A percentile compares a stretch with the other conserved stretches of the same genome.
phyloP scores from a whole-genome alignment of 805 yeast genomes.

The Saturnispora hagleri region DNA sequence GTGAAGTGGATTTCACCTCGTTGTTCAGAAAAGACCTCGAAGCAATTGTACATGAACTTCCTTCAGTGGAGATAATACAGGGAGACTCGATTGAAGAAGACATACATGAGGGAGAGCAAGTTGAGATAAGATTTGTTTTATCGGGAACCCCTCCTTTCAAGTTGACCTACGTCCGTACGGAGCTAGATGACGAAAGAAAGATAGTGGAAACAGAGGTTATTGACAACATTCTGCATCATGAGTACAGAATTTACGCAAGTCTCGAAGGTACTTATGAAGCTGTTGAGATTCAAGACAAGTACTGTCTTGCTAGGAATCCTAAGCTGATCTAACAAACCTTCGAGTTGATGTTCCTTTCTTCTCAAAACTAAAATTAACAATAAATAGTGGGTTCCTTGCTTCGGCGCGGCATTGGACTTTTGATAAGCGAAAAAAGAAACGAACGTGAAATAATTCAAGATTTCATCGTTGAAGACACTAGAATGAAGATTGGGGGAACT shows the following conservation, averaged over 20 bases:
- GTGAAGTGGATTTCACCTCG: slow-evolving; percentile 51
- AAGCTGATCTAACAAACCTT: slow-evolving; percentile 2
- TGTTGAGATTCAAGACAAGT: slow-evolving; percentile 76
- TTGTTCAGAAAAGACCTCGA: slow-evolving; percentile 22
- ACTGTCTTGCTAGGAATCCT: slow-evolving; percentile 42
- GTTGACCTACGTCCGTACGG: slow-evolving; percentile 71
- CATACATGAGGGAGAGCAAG: slow-evolving; percentile 91
- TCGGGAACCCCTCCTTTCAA: slow-evolving; percentile 88
- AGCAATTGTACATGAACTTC: slow-evolving; percentile 37
- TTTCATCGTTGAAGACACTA: not conserved
- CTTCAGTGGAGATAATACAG: slow-evolving; percentile 74
- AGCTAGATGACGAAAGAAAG: slow-evolving; percentile 26
- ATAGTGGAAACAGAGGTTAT: slow-evolving; percentile 48
- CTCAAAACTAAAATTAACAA: not conserved
- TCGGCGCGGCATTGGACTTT: not conserved
- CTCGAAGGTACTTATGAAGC: slow-evolving; percentile 94
- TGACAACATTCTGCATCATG: slow-evolving; percentile 60
- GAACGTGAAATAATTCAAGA: not conserved
- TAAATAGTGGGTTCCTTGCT: not conserved
- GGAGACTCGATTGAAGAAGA: slow-evolving; percentile 72
- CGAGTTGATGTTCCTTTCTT: not conserved
- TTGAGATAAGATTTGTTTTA: slow-evolving; percentile 75
- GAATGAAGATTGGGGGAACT: not conserved
- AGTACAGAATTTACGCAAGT: slow-evolving; percentile 65
- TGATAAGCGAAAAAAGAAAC: not conserved